Conservation (phyloP, 179 eudicot genomes). For the Nepenthes alata region DNA sequence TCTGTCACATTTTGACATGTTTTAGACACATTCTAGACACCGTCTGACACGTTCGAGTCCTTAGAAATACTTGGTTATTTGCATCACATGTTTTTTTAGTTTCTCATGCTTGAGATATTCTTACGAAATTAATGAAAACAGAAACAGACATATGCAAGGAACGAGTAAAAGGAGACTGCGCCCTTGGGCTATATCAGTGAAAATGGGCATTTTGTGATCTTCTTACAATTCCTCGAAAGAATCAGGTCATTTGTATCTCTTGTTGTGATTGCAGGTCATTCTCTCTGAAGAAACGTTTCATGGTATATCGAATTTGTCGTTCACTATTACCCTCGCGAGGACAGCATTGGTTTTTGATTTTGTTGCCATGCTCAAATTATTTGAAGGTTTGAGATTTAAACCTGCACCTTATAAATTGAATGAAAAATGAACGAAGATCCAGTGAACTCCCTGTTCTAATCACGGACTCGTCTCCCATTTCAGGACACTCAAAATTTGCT, state of each 20-base stretch:
- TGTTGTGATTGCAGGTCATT: constrained; percentile 38
- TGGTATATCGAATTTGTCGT: constrained; percentile 51
- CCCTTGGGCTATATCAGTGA: too few species aligned
- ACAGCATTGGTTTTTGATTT: constrained; percentile 46
- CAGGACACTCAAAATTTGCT: constrained; percentile 53
- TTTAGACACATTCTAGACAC: too few species aligned
- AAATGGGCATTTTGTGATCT: too few species aligned
- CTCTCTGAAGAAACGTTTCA: constrained; percentile 55
- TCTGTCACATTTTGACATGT: too few species aligned
- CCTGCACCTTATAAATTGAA: background rate
- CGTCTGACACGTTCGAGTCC: too few species aligned
- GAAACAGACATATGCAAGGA: too few species aligned
- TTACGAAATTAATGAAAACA: background rate
- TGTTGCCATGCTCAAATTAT: constrained; percentile 41
- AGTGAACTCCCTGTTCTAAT: background rate
- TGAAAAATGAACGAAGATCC: background rate
- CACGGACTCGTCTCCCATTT: background rate
- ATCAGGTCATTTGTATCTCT: background rate
- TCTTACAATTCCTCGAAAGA: background rate
- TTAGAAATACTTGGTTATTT: too few species aligned
- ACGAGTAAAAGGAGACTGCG: too few species aligned
- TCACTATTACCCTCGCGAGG: constrained; percentile 55
- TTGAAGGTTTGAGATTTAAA: constrained; percentile 23
- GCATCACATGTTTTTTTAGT: too few species aligned
- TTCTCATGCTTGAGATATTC: background rate